Evolutionary conservation across 2,329 filamentous ascomycete genomes (phyloP).

Genomic region (Calonectria multiphialidica): DNA sequence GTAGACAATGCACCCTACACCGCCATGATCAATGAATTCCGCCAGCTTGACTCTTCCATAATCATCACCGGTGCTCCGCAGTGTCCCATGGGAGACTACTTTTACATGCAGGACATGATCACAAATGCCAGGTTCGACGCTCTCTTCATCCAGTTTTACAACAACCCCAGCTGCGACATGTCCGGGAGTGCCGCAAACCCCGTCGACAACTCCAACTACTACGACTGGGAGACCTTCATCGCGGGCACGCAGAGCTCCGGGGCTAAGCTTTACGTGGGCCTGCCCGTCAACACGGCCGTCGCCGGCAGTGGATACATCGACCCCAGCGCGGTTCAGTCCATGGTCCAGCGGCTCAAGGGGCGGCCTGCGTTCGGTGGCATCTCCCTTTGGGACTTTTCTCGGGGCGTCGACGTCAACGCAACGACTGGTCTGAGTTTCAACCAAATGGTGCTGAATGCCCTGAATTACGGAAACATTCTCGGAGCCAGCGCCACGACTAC

Average conservation of each 20-base stretch:
- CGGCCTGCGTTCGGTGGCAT: conserved; percentile 58
- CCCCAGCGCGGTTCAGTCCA: conserved; percentile 47
- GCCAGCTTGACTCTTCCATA: conserved; percentile 44
- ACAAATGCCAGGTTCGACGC: conserved; percentile 55
- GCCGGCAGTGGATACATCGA: conserved; percentile 51
- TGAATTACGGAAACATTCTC: conserved; percentile 49
- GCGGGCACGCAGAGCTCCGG: conserved; percentile 49
- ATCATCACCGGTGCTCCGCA: conserved; percentile 60
- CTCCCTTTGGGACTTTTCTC: conserved; percentile 59
- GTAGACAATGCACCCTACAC: conserved; percentile 52
- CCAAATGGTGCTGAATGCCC: conserved; percentile 51
- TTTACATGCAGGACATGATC: conserved; percentile 53
- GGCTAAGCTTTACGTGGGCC: conserved; percentile 60
- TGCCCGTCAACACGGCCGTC: conserved; percentile 48
- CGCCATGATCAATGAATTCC: conserved; percentile 52
- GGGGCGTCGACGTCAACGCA: conserved; percentile 43
- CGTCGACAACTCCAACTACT: conserved; percentile 55
- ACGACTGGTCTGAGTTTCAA: conserved; percentile 51
- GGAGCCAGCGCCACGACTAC: conserved; percentile 18
- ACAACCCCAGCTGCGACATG: conserved; percentile 56
- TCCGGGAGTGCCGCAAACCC: conserved; percentile 41
- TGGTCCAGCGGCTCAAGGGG: conserved; percentile 54
- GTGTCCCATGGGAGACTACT: conserved; percentile 50
- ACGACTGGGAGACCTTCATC: conserved; percentile 54
- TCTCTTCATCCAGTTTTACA: conserved; percentile 63